Evolutionary conservation across 768 basidiomycete genomes (phyloP), one percentile per base, ranked within the genome.

Genomic region (Lactarius sanguifluus): DNA sequence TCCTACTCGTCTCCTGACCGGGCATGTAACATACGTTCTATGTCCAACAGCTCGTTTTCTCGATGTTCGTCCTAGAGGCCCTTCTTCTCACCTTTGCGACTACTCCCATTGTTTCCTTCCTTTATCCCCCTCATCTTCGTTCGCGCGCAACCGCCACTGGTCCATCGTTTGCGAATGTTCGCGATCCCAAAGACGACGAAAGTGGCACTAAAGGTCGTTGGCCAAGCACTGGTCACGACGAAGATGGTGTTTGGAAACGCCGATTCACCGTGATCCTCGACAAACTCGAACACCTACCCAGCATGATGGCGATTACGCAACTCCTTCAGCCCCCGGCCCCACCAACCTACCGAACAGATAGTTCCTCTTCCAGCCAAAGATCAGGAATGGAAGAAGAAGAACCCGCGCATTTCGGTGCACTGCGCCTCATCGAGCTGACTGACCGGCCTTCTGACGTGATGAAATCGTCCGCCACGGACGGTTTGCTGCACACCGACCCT

Each of bases 61-160:
- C 93, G 0, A 98, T 97, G 94, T 96, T 98, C 72, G 94, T 98
- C 47, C 80, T 98, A 23, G 90, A 91, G 73, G 90, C 92, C 0
- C 78, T 95, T 45, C 75, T 88, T 8, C 79, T 97, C 47, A 96
- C 96, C 0, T 92, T 91, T 78, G 83, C 93, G 78, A 95, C 94
- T 0, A 93, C 91, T 0, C 92, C 92, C 0, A 82, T 88, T 38
- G 90, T 91, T 25, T 82, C 79, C 2, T 71, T 75, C 20, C 76
- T 92, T 3, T 92, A 93, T 71, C 91, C 92, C 0, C 86, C 85
- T 3, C 80, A 86, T 30, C 75, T 77, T 38, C 86, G 89, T 18
- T 73, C 77, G 8, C 85, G 85, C 4, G 81, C 81, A 5, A 75
- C 81, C 0, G 77, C 80, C 8, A 77, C 77, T 2, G 85, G 83